Percentiles rank a stretch among this genome's conserved stretches.
These are phyloP conservation scores for Wickerhamiella domercqiae DNA, from an alignment of 805 yeast species.

Conservation along the genomic window DNA sequence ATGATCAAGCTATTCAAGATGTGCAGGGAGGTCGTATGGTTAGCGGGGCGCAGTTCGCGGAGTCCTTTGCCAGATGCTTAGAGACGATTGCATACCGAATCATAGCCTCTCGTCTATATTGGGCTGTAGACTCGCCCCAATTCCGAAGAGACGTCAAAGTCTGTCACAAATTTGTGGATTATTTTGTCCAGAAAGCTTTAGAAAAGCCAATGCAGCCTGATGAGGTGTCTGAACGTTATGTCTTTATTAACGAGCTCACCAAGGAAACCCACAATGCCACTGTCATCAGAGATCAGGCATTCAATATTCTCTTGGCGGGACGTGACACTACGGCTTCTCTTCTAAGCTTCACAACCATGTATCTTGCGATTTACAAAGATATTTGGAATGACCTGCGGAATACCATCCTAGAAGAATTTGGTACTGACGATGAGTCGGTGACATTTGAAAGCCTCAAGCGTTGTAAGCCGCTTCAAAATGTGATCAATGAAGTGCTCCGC, in stretches of 20 bases:
- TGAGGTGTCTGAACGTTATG: slow-evolving; percentile 25
- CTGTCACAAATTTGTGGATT: slow-evolving; percentile 28
- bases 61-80: slow-evolving; percentile 16
- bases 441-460: slow-evolving; percentile 36
- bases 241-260: slow-evolving; percentile 34
- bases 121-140: slow-evolving; percentile 15
- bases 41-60: slow-evolving; percentile 17
- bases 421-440: slow-evolving; percentile 20
- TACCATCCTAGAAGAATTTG: slow-evolving; percentile 26
- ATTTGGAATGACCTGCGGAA: slow-evolving; percentile 25
- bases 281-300: slow-evolving; percentile 35
- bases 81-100: slow-evolving; percentile 15
- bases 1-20: slow-evolving; percentile 5
- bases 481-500: slow-evolving; percentile 35
- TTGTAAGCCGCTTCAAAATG: slow-evolving; percentile 32
- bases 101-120: slow-evolving; percentile 14
- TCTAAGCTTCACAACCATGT: slow-evolving; percentile 32
- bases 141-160: slow-evolving; percentile 24
- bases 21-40: slow-evolving; percentile 14
- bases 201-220: slow-evolving; percentile 20
- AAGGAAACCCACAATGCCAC: slow-evolving; percentile 34
- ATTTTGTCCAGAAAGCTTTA: slow-evolving; percentile 28
- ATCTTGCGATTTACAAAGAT: slow-evolving; percentile 29
- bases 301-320: slow-evolving; percentile 38
- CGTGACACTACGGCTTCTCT: slow-evolving; percentile 42